Base-by-base conservation (phyloP, 495 filamentous ascomycete species). In the Thermochaetoides thermophila region DNA sequence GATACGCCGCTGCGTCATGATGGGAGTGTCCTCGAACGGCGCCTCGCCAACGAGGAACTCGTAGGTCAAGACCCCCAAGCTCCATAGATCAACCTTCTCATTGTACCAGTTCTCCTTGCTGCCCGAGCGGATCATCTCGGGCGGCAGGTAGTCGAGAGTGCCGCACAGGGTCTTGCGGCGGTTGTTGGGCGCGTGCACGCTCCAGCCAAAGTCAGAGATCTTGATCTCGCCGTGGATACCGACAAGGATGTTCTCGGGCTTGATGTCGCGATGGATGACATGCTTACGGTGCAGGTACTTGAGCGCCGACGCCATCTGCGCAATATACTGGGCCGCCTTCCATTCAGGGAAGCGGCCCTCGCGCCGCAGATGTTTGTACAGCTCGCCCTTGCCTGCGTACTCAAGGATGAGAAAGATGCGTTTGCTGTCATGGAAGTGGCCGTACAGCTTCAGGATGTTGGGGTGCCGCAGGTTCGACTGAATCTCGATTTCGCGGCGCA, bases 181-280 rank as follows among this genome's bases (percentile, higher is more conserved):
- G 59, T 92, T 93, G 48, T 92, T 95, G 7, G 89, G 89, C 17
- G 89, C 91, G 54, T 97, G 89, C 12, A 96, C 91, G 56, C 80
- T 87, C 91, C 91, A 97, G 28, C 89, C 89, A 48, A 97, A 97
- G 56, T 97, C 89, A 4, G 82, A 86, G 51, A 97, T 86, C 59
- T 97, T 97, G 59, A 97, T 92, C 60, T 97, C 89, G 26, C 86
- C 89, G 50, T 96, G 87, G 33, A 97, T 86, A 13, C 89, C 89
- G 23, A 97, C 77, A 11, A 97, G 74, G 44, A 97, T 97, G 48
- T 97, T 97, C 59, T 97, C 89, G 8, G 89, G 89, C 62, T 97
- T 97, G 62, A 97, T 97, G 45, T 97, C 89, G 27, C 89, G 77
- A 48, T 97, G 89, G 62, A 97, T 97, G 43, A 97, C 84, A 52